Conservation (phyloP, 495 filamentous ascomycete species). For the Aspergillus mulundensis region DNA sequence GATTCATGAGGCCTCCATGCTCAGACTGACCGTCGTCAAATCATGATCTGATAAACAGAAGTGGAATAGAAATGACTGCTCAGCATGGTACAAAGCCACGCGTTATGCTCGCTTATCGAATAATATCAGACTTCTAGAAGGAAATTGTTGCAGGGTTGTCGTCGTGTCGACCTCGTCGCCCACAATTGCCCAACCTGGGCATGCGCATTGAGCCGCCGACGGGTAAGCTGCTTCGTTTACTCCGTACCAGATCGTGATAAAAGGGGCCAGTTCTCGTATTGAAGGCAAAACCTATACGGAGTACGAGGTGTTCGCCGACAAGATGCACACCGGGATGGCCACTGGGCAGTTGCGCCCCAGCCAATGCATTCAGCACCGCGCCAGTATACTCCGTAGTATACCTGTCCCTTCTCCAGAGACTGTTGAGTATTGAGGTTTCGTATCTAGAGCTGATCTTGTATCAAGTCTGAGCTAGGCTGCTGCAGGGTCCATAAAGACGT, state of each 20-base stretch:
- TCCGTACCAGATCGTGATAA: background rate
- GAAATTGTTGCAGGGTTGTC: background rate
- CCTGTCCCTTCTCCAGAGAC: background rate
- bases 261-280: background rate
- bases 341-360: background rate
- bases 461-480: background rate
- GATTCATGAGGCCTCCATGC: background rate
- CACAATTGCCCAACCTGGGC: background rate
- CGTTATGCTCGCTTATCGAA: background rate
- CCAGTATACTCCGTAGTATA: background rate
- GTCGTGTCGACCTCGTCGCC: background rate
- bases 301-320: too few species aligned
- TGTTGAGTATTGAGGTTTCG: background rate
- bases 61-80: background rate
- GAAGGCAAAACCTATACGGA: background rate
- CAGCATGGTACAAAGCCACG: background rate
- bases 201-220: background rate
- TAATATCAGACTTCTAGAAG: background rate
- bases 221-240: background rate
- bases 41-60: background rate
- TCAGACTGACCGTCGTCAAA: background rate
- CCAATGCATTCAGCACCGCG: background rate
- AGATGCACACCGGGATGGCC: background rate
- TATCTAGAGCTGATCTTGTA: conserved; percentile 1
- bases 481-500: conserved; percentile 8